Base-by-base conservation (phyloP, 768 basidiomycete genomes). In the Trichaptum fuscoviolaceum region DNA sequence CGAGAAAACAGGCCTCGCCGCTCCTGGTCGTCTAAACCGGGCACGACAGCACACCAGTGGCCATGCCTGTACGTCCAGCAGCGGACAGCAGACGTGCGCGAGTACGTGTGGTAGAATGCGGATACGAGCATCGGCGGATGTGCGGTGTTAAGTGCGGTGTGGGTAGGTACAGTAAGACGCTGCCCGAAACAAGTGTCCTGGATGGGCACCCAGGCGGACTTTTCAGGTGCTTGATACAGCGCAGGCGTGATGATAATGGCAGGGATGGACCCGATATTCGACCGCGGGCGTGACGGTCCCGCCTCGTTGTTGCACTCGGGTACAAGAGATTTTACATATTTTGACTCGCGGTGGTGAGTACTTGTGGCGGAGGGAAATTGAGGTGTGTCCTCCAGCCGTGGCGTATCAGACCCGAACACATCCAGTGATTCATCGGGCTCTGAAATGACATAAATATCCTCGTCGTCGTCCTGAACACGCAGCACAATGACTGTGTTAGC, bases 101-200 rank as follows among this genome's bases (percentile, higher is more conserved):
- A 67, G 35, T 64, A 70, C 64, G 65, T 66, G 15, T 61, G 24
- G 59, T 61, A 61, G 15, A 25, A 17, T 23, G 59, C 59, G 24
- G 59, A 9, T 34, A 34, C 59, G 66, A 63, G 73, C 72, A 80
- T 77, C 6, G 83, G 85, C 59, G 85, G 84, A 69, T 80, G 81
- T n/a, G 73, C 71, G 25, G 75, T 72, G 72, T 87, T 87, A 67
- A 82, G 79, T 26, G 75, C 76, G 2, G 80, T 77, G 68, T 84
- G 77, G 52, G 73, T 75, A 6, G 85, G 86, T 18, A 88, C 82
- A 1, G 82, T 80, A 25, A 87, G 80, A 34, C 77, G 77, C 62
- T 77, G 75, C 36, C 84, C 82, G 70, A 85, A 87, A 4, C 80
- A 82, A 17, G 80, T 76, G 70, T 87, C 82, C 73, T 88, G 87